A percentile compares a stretch with the other conserved stretches of the same genome.
Conservation (phyloP, 1,284 basidiomycete genomes). For the Porogramme epimiltina region DNA sequence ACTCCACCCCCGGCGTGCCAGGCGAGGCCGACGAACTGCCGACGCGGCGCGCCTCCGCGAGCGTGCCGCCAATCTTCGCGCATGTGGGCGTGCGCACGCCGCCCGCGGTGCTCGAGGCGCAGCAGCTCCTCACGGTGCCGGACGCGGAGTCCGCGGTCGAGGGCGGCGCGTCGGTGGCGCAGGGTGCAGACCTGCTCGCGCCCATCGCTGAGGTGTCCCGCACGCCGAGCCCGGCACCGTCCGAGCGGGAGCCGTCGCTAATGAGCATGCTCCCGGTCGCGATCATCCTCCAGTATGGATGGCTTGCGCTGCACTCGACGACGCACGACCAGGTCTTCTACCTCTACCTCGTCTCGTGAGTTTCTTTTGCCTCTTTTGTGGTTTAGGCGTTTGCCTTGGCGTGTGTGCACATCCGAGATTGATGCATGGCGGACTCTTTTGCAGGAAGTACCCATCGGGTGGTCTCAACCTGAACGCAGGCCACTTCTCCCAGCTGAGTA, state of each 20-base stretch:
- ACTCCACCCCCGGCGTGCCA: constrained; percentile 11
- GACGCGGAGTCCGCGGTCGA: constrained; percentile 34
- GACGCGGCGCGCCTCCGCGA: constrained; percentile 53
- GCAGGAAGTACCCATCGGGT: constrained; percentile 68
- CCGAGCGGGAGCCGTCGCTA: constrained; percentile 59
- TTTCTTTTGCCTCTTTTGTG: constrained; percentile 14
- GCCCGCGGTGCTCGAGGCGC: constrained; percentile 68
- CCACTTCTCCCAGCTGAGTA: constrained; percentile 82
- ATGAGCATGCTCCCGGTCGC: constrained; percentile 66
- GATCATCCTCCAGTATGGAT: constrained; percentile 79
- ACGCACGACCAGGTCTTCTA: constrained; percentile 86
- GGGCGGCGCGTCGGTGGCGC: too few relatives aligned
- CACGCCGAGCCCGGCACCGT: constrained; percentile 8
- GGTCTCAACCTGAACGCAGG: constrained; percentile 77
- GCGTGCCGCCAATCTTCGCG: constrained; percentile 74
- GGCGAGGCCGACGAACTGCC: constrained; percentile 31
- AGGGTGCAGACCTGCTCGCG: constrained; percentile 40
- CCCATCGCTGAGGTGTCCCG: constrained; percentile 51
- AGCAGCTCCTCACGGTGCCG: constrained; percentile 50
- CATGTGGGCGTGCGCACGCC: constrained; percentile 79
- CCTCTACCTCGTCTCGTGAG: constrained; percentile 81
- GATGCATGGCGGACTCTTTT: neutral
- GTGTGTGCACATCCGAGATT: constrained; percentile 1
- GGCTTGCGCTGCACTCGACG: constrained; percentile 79
- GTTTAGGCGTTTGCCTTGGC: neutral